phyloP scores from a whole-genome alignment of 139 green algal genomes.

The Auxenochlorella pyrenoidosa region DNA sequence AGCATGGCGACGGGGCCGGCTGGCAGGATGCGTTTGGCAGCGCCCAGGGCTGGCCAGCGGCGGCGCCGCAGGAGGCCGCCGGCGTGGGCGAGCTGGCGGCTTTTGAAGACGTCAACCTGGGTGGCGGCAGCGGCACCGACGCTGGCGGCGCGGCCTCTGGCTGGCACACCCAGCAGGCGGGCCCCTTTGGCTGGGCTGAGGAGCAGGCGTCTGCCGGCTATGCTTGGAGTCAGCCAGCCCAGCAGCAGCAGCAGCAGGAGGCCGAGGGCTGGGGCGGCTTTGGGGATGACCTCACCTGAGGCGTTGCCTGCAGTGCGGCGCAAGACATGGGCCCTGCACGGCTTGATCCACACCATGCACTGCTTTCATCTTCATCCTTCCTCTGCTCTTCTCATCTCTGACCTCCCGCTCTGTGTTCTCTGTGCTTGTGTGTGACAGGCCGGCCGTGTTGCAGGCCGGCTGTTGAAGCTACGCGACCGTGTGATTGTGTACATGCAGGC shows the following conservation, averaged over 20 bases:
- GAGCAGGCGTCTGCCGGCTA: neutral
- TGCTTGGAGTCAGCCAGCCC: constrained; percentile 1
- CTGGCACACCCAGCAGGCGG: neutral
- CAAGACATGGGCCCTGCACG: neutral
- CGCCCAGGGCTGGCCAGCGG: neutral
- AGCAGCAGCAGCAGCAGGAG: neutral
- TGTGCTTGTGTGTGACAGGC: neutral
- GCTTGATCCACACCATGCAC: neutral
- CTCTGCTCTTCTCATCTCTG: too few species aligned
- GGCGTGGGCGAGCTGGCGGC: neutral
- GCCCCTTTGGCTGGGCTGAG: constrained; percentile 6
- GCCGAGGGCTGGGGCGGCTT: constrained; percentile 19
- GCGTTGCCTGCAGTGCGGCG: neutral
- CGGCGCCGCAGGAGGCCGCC: neutral
- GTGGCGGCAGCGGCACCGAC: neutral
- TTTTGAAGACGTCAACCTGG: constrained; percentile 1
- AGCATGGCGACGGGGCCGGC: neutral
- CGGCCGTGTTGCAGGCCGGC: too few species aligned
- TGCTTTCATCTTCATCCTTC: too few species aligned
- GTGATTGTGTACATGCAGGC: neutral
- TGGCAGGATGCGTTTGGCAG: neutral
- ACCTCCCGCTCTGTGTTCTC: neutral
- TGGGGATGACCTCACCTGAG: constrained; percentile 6
- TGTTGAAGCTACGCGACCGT: neutral
- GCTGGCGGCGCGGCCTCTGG: neutral